These are phyloP conservation scores for Pythium vanterpoolii DNA, from an alignment of 352 stramenopile genomes.

Conservation along the genomic window DNA sequence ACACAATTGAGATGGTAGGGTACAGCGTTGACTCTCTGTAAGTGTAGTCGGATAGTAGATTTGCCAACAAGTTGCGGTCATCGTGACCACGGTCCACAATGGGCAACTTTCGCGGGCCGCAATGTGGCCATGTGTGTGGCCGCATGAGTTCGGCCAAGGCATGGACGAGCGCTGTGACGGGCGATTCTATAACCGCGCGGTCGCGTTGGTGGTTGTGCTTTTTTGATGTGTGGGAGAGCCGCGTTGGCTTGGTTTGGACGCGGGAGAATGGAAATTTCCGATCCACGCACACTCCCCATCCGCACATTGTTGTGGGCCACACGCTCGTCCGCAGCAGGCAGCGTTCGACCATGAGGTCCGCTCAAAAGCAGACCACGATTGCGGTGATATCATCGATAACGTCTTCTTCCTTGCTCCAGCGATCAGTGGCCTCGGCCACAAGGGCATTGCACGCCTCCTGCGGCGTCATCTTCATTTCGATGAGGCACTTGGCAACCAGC, in stretches of 20 bases:
- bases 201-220: no score
- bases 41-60: background rate
- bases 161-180: no score
- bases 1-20: background rate
- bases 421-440: constrained; percentile 61
- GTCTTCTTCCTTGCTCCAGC: constrained; percentile 79
- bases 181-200: no score
- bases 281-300: no score
- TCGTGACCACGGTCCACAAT: background rate
- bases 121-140: background rate
- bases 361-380: constrained; percentile 63
- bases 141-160: background rate
- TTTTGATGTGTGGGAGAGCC: no score
- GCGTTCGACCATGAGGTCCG: no score
- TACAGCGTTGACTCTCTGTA: background rate
- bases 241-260: background rate
- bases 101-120: no score
- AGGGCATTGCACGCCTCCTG: constrained; percentile 66
- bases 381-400: constrained; percentile 83
- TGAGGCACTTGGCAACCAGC: constrained; percentile 54
- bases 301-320: no score
- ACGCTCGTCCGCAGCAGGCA: background rate
- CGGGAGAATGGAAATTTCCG: background rate
- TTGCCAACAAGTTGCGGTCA: background rate
- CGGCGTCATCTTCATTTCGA: constrained; percentile 40